Base-by-base conservation (phyloP, 1,139 yeast species). In the Taphrina wiesneri region DNA sequence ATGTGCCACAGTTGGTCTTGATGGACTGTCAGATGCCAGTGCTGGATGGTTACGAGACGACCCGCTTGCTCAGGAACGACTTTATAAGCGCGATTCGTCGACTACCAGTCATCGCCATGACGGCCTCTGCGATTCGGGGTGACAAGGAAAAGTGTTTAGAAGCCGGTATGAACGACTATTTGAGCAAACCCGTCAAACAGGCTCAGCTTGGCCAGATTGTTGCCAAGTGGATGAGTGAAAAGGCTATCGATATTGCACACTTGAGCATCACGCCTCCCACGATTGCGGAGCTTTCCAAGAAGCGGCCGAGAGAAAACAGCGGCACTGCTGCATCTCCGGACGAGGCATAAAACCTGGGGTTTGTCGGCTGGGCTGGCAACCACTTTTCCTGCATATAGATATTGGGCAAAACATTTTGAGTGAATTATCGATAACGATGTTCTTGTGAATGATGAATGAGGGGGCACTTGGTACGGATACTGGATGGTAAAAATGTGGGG, bases 1-100 rank as follows among this genome's bases (percentile, higher is more conserved):
- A 54, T 76, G 77, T 72, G 25, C 83, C 82, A 71, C 85, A 83
- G 71, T 77, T 62, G 61, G 90, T 90, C n/a, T 81, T 82, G 67
- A 82, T 82, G 85, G 85, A 82, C 72, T 82, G 82, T 57, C 85
- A 82, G 71, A 81, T 82, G 83, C 85, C 85, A 2, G 75, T 80
- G 21, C 82, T 81, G 74, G 85, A 63, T 21, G 85, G 85, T 0
- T 78, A 76, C 69, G 74, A 74, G 28, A 74, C 72, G 1, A 45
- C 70, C 0, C 46, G 68, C 5, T 71, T 80, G 41, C 82, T 84
- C 32, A 61, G 71, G 13, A 39, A 53, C 19, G 67, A 69, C 36
- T 3, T 51, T n/a, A 82, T 86, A 62, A 85, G 86, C 69, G 49
- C 59, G 15, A 57, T 69, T 15, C 51, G 68, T 3, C 41, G 34